Conservation (phyloP, 768 basidiomycete species). For the Tylopilus balloui region DNA sequence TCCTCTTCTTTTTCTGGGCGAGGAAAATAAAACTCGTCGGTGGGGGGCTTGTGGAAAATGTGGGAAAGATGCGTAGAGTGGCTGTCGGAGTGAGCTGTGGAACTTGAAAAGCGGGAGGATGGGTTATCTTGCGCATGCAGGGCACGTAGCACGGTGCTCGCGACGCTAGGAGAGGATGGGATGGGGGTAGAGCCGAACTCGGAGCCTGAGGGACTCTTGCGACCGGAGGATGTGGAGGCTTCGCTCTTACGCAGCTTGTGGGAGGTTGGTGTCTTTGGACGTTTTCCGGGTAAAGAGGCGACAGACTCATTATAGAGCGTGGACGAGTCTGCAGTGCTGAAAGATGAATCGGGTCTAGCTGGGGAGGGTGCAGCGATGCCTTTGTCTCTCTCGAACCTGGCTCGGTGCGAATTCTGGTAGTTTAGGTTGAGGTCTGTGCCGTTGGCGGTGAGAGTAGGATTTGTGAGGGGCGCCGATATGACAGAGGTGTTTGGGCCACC, state of each 20-base stretch:
- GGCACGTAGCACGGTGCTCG: constrained; percentile 43
- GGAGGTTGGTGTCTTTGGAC: constrained; percentile 34
- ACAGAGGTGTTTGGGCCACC: constrained; percentile 28
- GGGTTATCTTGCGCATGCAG: constrained; percentile 55
- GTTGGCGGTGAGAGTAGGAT: constrained; percentile 67
- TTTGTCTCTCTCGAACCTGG: constrained; percentile 52
- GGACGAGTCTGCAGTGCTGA: constrained; percentile 54
- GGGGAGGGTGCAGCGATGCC: constrained; percentile 24
- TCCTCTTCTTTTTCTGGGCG: constrained; percentile 73
- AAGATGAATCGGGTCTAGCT: constrained; percentile 48
- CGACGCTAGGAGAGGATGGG: constrained; percentile 28
- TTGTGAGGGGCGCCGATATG: constrained; percentile 82
- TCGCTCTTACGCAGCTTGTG: constrained; percentile 48
- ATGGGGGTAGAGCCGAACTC: constrained; percentile 50
- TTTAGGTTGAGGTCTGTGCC: constrained; percentile 75
- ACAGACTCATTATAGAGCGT: constrained; percentile 52
- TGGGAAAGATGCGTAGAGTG: constrained; percentile 43
- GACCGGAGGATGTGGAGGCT: constrained; percentile 46
- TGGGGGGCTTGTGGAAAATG: constrained; percentile 49
- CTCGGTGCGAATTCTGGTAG: constrained; percentile 44
- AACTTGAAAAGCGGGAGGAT: constrained; percentile 53
- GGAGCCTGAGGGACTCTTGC: constrained; percentile 44
- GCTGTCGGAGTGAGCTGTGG: constrained; percentile 41
- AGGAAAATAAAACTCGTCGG: constrained; percentile 66
- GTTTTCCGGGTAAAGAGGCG: constrained; percentile 34